Evolutionary conservation across 208 protist genomes (phyloP).

Genomic region (Strigomonas culicis): DNA sequence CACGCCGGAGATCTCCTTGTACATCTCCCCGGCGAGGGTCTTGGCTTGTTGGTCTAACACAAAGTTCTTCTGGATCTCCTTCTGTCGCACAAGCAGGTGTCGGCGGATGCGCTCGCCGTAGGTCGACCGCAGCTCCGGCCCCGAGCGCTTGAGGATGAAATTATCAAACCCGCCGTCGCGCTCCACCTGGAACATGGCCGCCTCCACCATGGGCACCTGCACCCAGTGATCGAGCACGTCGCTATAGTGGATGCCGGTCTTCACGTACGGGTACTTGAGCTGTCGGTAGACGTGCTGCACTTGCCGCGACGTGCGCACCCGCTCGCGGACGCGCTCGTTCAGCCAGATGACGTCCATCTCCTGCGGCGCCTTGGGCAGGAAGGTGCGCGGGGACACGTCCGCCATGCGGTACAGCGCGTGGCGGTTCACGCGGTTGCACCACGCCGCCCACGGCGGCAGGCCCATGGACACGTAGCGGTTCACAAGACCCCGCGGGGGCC

Average conservation of each 20-base stretch:
- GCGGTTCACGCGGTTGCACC: constrained; percentile 83
- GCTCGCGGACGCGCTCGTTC: constrained; percentile 86
- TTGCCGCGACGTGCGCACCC: constrained; percentile 81
- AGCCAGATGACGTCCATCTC: constrained; percentile 92
- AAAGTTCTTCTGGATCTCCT: constrained; percentile 91
- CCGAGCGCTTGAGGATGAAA: constrained; percentile 82
- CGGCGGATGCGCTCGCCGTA: constrained; percentile 88
- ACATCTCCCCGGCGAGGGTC: constrained; percentile 45
- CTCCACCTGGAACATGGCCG: constrained; percentile 86
- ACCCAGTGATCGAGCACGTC: constrained; percentile 89
- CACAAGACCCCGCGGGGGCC: constrained; percentile 78
- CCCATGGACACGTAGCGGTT: constrained; percentile 90
- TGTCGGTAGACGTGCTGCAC: constrained; percentile 89
- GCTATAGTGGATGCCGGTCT: constrained; percentile 87
- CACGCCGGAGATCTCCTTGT: constrained; percentile 37
- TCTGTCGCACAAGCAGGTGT: constrained; percentile 85
- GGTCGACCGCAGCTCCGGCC: constrained; percentile 80
- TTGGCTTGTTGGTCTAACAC: constrained; percentile 79
- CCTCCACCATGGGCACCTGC: constrained; percentile 89
- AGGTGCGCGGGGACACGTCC: constrained; percentile 60
- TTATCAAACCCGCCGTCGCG: constrained; percentile 89
- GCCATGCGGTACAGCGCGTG: constrained; percentile 86
- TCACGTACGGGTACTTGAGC: constrained; percentile 88
- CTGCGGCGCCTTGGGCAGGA: constrained; percentile 77
- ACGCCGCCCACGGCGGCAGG: constrained; percentile 88